Conservation (phyloP, 2,329 filamentous ascomycete genomes). For the Fusarium fujikuroi region DNA sequence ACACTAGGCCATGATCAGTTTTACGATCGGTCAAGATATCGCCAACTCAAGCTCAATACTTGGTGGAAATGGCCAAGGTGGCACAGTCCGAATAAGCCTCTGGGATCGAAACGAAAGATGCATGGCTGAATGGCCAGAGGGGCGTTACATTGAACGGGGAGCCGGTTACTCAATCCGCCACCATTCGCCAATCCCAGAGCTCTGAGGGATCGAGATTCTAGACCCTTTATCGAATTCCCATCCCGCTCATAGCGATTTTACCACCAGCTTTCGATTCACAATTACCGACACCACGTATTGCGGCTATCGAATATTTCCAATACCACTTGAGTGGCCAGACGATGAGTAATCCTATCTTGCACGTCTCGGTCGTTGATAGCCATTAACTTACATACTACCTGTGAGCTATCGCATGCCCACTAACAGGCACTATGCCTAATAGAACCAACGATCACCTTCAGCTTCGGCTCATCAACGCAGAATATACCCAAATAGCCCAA, state of each 20-base stretch:
- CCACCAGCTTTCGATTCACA: constrained; percentile 8
- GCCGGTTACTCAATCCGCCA: constrained; percentile 10
- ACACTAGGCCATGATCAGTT: background rate
- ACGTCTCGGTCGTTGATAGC: background rate
- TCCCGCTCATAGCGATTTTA: constrained; percentile 32
- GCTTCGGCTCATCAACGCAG: background rate
- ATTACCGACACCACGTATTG: constrained; percentile 9
- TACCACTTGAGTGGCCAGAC: background rate
- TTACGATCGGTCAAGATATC: background rate
- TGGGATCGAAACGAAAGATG: constrained; percentile 16
- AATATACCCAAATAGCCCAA: background rate
- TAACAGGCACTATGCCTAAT: background rate
- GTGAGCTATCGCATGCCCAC: constrained; percentile 4
- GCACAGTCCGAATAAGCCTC: constrained; percentile 10
- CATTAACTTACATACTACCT: background rate
- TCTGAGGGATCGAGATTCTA: constrained; percentile 40
- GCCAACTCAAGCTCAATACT: background rate
- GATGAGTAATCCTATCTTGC: constrained; percentile 7
- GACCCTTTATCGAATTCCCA: constrained; percentile 38
- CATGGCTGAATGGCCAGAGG: constrained; percentile 4
- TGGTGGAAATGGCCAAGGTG: constrained; percentile 7
- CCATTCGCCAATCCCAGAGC: constrained; percentile 14
- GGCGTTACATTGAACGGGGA: constrained; percentile 23
- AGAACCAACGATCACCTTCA: background rate
- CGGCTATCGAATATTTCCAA: background rate